phyloP scores from a whole-genome alignment of 2,329 filamentous ascomycete species.

The Trichoderma guizhouense region DNA sequence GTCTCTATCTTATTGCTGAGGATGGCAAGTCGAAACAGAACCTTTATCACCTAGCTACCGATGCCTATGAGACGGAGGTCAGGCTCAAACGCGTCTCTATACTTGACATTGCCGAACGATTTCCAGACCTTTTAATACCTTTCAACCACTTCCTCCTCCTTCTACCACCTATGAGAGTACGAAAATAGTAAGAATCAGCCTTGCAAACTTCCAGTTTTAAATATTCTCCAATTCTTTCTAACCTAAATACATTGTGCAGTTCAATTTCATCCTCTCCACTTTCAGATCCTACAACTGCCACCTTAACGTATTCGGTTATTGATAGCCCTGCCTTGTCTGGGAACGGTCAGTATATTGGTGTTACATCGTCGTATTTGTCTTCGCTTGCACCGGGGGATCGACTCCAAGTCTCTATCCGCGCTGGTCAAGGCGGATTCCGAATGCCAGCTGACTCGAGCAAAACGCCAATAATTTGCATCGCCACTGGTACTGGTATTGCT shows the following conservation, averaged over 20 bases:
- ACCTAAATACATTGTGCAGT: not conserved
- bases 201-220: not conserved
- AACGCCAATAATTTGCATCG: conserved; percentile 46
- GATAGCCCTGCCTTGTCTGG: conserved; percentile 1
- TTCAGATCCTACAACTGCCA: not conserved
- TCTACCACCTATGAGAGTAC: not conserved
- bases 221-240: not conserved
- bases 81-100: not conserved
- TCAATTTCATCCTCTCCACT: not conserved
- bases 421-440: not conserved
- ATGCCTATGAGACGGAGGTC: not conserved
- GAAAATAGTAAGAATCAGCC: not conserved
- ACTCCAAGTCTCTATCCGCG: not conserved
- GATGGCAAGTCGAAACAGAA: not conserved
- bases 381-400: not conserved
- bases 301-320: not conserved
- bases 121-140: not conserved
- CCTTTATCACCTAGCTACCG: not conserved
- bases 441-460: not conserved
- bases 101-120: not conserved
- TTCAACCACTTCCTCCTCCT: not conserved
- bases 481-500: conserved; percentile 48
- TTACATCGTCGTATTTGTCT: not conserved
- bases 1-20: not conserved
- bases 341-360: not conserved